Base-by-base conservation (phyloP, 2,329 filamentous ascomycete genomes). In the Scedosporium minutisporum region DNA sequence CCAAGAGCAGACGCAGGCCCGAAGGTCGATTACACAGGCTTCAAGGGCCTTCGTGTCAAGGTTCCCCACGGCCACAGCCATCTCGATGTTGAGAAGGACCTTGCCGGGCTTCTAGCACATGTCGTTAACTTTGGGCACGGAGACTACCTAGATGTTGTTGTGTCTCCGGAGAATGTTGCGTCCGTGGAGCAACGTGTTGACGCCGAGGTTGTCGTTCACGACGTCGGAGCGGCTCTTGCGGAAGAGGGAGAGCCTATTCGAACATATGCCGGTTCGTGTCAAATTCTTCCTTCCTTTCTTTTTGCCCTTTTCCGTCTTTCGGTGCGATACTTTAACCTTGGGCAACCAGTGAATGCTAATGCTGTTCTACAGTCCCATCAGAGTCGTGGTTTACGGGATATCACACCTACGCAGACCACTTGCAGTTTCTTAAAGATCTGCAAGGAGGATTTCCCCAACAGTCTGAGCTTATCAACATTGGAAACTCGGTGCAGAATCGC, bases 331-430 rank as follows among this genome's bases (percentile, higher is more conserved):
- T 18, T 23, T 18, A 4, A 27, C 33, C 10, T 38, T 55, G 12
- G 51, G n/a, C 16, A 48, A 6, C 21, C 10, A 23, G 44, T 23
- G 6, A 14, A 3, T 55, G 51, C 21, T 55, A 25, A 55, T 27
- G 12, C 6, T 38, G 33, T 23, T 27, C 9, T 27, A 1, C 23
- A 55, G 51, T 55, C 51, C 51, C 51, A 9, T 55, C 51, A 12
- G 51, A 55, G 51, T 23, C 51, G 23, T 55, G 51, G 51, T 55
- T 55, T 14, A 55, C 51, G 1, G 21, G 74, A 1, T 86, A 85
- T 67, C 82, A 85, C 65, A 44, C 72, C 1, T 83, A 82, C 63
- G 72, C 72, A 2, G 78, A 83, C 63, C 82, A 85, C 66, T 63
- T 79, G 14, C 69, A 75, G 27, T 85, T 76, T 65, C 72, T 83